Evolutionary conservation across 345 rosid species (phyloP).

Genomic region (Aethionema arabicum): DNA sequence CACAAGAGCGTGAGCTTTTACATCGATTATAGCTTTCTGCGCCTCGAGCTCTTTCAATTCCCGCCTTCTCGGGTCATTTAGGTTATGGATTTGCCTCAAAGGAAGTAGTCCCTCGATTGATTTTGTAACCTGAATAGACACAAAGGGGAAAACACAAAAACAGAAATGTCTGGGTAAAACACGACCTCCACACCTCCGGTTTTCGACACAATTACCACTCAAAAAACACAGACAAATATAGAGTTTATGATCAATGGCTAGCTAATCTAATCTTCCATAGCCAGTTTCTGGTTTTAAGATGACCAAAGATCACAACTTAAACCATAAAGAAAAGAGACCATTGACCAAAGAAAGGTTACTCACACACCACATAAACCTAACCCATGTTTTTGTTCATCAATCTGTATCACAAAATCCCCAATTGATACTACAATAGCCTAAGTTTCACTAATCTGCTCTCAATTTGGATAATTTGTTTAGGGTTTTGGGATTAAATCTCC

Average conservation of each 20-base stretch:
- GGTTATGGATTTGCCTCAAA: conserved; percentile 36
- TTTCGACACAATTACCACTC: conserved; percentile 39
- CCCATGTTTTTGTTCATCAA: conserved; percentile 4
- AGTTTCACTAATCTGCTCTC: conserved; percentile 19
- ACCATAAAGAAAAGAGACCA: too few species aligned
- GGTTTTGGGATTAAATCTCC: conserved; percentile 20
- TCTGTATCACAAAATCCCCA: neutral
- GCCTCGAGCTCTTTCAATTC: conserved; percentile 64
- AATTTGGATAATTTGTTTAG: neutral
- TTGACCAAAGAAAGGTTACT: too few species aligned
- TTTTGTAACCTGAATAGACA: conserved; percentile 64
- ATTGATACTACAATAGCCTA: neutral
- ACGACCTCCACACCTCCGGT: conserved; percentile 29
- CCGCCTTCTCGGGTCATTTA: conserved; percentile 51
- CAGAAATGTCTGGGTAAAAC: conserved; percentile 44
- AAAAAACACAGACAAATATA: conserved; percentile 26
- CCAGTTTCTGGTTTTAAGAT: neutral
- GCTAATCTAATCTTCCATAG: conserved; percentile 3
- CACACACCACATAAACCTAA: conserved; percentile 15
- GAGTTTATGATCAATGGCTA: conserved; percentile 11
- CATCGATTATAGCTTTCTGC: conserved; percentile 54
- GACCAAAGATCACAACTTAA: too few species aligned
- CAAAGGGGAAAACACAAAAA: conserved; percentile 26
- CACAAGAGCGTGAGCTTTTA: conserved; percentile 54
- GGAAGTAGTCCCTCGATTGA: conserved; percentile 70